phyloP scores from a whole-genome alignment of 495 filamentous ascomycete genomes.

The Hypoxylon intermedium region DNA sequence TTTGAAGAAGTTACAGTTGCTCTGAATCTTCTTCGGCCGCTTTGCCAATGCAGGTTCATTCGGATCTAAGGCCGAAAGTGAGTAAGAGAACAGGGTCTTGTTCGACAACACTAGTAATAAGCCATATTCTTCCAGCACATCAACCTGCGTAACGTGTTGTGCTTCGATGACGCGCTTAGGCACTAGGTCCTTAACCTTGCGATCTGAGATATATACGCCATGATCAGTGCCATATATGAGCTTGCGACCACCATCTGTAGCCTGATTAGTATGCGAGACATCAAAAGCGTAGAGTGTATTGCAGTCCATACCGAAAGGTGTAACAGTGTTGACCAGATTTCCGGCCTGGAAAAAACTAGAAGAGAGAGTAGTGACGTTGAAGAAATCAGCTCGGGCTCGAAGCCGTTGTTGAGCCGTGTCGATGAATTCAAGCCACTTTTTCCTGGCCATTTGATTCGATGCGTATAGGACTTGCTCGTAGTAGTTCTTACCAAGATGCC shows the following conservation, averaged over 20 bases:
- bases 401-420: slow-evolving; percentile 87
- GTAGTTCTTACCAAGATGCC: slow-evolving; percentile 93
- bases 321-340: slow-evolving; percentile 90
- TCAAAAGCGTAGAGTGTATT: background rate
- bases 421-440: slow-evolving; percentile 97
- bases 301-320: slow-evolving; percentile 76
- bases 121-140: slow-evolving; percentile 93
- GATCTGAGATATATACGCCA: slow-evolving; percentile 89
- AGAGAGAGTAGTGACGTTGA: slow-evolving; percentile 85
- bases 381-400: slow-evolving; percentile 87
- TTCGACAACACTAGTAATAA: slow-evolving; percentile 91
- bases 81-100: slow-evolving; percentile 87
- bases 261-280: slow-evolving; percentile 43
- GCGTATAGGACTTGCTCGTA: slow-evolving; percentile 94
- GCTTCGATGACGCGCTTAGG: slow-evolving; percentile 87
- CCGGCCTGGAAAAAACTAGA: slow-evolving; percentile 80
- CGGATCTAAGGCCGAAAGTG: slow-evolving; percentile 80
- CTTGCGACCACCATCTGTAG: slow-evolving; percentile 86
- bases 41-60: slow-evolving; percentile 80
- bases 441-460: slow-evolving; percentile 74
- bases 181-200: slow-evolving; percentile 77
- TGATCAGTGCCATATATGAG: slow-evolving; percentile 91
- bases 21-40: slow-evolving; percentile 95
- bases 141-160: slow-evolving; percentile 89
- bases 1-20: slow-evolving; percentile 98